phyloP scores from a whole-genome alignment of 805 yeast genomes.

The Teunomyces tritomae region DNA sequence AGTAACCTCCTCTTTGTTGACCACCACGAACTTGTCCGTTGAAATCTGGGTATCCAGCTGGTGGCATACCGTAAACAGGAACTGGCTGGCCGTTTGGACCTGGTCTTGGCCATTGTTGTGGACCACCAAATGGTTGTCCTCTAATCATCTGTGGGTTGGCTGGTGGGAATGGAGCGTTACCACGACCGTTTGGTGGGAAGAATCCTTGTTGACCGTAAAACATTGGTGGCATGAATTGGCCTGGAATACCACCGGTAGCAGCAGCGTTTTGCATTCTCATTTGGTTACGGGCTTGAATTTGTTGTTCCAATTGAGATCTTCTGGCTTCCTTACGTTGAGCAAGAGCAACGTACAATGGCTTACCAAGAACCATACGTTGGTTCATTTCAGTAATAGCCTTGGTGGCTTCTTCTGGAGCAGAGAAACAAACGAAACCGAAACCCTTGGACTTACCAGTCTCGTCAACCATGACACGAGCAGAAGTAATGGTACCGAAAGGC shows the following conservation, averaged over 20 bases:
- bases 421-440: slow-evolving; percentile 97
- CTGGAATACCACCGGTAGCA: slow-evolving; percentile 81
- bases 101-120: slow-evolving; percentile 68
- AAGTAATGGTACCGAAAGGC: slow-evolving; percentile 91
- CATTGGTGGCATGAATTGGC: slow-evolving; percentile 75
- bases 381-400: slow-evolving; percentile 98
- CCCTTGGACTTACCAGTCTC: slow-evolving; percentile 95
- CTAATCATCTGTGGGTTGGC: slow-evolving; percentile 72
- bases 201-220: slow-evolving; percentile 84
- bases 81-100: slow-evolving; percentile 85
- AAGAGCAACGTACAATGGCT: slow-evolving; percentile 96
- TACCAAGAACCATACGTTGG: slow-evolving; percentile 91
- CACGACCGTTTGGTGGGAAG: slow-evolving; percentile 83
- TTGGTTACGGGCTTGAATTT: slow-evolving; percentile 96
- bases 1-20: slow-evolving; percentile 61
- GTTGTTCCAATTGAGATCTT: slow-evolving; percentile 95
- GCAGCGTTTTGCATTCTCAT: slow-evolving; percentile 97
- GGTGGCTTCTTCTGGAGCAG: slow-evolving; percentile 97
- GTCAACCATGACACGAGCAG: slow-evolving; percentile 94
- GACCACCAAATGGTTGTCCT: slow-evolving; percentile 66
- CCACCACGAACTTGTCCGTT: slow-evolving; percentile 32
- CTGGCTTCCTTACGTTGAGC: slow-evolving; percentile 99
- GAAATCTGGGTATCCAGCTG: slow-evolving; percentile 62
- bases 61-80: slow-evolving; percentile 83
- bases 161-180: slow-evolving; percentile 69